A percentile compares a stretch with the other conserved stretches of the same genome.
Evolutionary conservation across 192 early-diverging fungal genomes (phyloP).

Genomic region (Coemansia sp.): DNA sequence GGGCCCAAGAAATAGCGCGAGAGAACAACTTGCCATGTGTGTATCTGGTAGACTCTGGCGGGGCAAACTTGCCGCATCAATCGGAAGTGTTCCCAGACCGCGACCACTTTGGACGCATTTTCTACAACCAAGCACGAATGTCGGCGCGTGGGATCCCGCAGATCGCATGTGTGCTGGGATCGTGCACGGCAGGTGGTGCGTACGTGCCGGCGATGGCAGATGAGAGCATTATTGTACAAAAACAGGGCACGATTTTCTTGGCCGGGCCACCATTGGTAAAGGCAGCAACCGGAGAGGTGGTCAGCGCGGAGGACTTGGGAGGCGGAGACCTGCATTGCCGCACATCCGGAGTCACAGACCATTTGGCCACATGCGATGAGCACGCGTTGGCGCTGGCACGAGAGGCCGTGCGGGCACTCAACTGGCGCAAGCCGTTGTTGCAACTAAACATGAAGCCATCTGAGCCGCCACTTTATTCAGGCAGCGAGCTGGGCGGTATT

Average conservation of each 20-base stretch:
- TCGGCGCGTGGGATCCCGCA: slow-evolving; percentile 83
- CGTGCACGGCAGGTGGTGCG: slow-evolving; percentile 95
- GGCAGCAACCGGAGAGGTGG: slow-evolving; percentile 93
- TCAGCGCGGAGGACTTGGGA: slow-evolving; percentile 90
- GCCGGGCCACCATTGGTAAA: slow-evolving; percentile 94
- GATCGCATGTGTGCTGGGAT: slow-evolving; percentile 95
- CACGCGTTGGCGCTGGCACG: slow-evolving; percentile 84
- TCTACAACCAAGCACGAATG: slow-evolving; percentile 89
- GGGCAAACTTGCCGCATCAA: slow-evolving; percentile 91
- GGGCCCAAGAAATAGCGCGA: slow-evolving; percentile 93
- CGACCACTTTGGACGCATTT: slow-evolving; percentile 92
- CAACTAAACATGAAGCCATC: slow-evolving; percentile 52
- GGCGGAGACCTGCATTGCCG: slow-evolving; percentile 93
- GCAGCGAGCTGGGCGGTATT: slow-evolving; percentile 87
- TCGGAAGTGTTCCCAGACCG: slow-evolving; percentile 95
- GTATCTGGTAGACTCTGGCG: slow-evolving; percentile 93
- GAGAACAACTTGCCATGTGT: slow-evolving; percentile 94
- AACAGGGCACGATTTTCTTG: slow-evolving; percentile 96
- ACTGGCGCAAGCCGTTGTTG: slow-evolving; percentile 62
- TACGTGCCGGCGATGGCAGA: slow-evolving; percentile 99
- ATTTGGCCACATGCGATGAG: slow-evolving; percentile 81
- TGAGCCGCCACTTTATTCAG: slow-evolving; percentile 78
- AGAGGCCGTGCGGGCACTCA: slow-evolving; percentile 81
- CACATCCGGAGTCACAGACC: slow-evolving; percentile 94
- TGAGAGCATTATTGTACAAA: slow-evolving; percentile 92